A percentile compares a stretch with the other conserved stretches of the same genome.
phyloP scores from a whole-genome alignment of 495 filamentous ascomycete genomes.

The Bacidia gigantensis region DNA sequence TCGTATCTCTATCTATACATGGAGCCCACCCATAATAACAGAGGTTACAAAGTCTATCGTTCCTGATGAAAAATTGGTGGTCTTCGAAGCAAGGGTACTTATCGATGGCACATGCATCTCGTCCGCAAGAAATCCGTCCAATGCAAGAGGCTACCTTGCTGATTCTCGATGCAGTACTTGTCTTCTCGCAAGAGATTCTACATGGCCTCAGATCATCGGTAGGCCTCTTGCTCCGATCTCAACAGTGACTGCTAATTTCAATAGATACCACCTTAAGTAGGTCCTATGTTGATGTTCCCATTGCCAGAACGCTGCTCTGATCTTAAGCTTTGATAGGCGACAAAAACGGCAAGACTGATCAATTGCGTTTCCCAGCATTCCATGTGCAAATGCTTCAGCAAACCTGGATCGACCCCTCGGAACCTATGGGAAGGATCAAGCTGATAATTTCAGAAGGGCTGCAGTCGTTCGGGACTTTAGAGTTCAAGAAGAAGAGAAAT shows the following conservation, averaged over 20 bases:
- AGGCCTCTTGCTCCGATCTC: slow-evolving; percentile 10
- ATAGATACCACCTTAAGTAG: slow-evolving; percentile 15
- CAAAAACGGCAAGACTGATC: slow-evolving; percentile 43
- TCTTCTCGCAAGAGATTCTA: not conserved
- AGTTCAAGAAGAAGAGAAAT: slow-evolving; percentile 60
- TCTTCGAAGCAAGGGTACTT: slow-evolving; percentile 56
- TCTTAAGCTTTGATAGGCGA: slow-evolving; percentile 33
- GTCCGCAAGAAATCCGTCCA: slow-evolving; percentile 32
- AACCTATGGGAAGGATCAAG: slow-evolving; percentile 59
- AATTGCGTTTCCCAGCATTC: slow-evolving; percentile 60
- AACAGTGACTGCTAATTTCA: not conserved
- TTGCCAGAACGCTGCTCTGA: not conserved
- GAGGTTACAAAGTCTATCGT: slow-evolving; percentile 45
- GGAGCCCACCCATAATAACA: slow-evolving; percentile 54
- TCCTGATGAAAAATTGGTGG: slow-evolving; percentile 44
- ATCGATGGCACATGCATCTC: slow-evolving; percentile 55
- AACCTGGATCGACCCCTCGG: slow-evolving; percentile 57
- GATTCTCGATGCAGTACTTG: slow-evolving; percentile 28
- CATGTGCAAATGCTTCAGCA: slow-evolving; percentile 57
- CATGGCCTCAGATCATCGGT: slow-evolving; percentile 51
- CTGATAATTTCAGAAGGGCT: slow-evolving; percentile 70
- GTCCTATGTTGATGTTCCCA: not conserved
- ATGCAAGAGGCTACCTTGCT: slow-evolving; percentile 41
- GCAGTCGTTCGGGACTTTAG: slow-evolving; percentile 28
- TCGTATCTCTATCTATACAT: slow-evolving; percentile 68